Evolutionary conservation across 805 yeast species (phyloP), one percentile per base, ranked within the genome.

Genomic region (Lachancea quebecensis): DNA sequence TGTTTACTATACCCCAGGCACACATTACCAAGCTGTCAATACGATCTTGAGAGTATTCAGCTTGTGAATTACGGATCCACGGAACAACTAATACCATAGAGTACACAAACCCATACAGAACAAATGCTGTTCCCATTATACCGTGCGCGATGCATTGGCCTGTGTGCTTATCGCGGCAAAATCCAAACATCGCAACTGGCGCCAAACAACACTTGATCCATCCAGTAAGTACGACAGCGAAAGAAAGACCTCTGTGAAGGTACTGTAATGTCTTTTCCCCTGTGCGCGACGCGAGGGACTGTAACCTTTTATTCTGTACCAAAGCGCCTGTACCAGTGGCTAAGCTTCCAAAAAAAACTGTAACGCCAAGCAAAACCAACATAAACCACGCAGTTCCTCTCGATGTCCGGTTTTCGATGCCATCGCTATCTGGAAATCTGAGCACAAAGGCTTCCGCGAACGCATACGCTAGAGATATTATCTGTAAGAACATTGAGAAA

Each of bases 131-230:
- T 0, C 98, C 98, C 98, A 91, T 91, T 49, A 91, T 86, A 4
- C 96, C 97, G 62, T 91, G 98, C 0, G 98, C 98, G 35, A 89
- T 77, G 64, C 98, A 91, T 66, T 91, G 98, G 18, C 98, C 98
- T 0, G 95, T 81, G 56, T 86, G 93, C 31, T 64, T 72, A 4
- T 75, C 85, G 54, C 87, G 80, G 66, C 98, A 91, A 64, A 89
- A 91, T 2, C 96, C 96, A 51, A 87, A 77, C 50, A 89, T 59
- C 1, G 95, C 84, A 38, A 86, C 82, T 5, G 91, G 87, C 0
- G 95, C 91, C 67, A 91, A 67, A 42, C 89, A 80, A 29, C 78
- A 75, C 51, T 86, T 80, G 9, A 89, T 82, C 85, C 95, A 87
- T 8, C 95, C 93, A 7, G 78, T 70, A 10, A 81, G 46, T 0